Conservation (phyloP, 2,329 filamentous ascomycete genomes). For the Penicillium sp. region DNA sequence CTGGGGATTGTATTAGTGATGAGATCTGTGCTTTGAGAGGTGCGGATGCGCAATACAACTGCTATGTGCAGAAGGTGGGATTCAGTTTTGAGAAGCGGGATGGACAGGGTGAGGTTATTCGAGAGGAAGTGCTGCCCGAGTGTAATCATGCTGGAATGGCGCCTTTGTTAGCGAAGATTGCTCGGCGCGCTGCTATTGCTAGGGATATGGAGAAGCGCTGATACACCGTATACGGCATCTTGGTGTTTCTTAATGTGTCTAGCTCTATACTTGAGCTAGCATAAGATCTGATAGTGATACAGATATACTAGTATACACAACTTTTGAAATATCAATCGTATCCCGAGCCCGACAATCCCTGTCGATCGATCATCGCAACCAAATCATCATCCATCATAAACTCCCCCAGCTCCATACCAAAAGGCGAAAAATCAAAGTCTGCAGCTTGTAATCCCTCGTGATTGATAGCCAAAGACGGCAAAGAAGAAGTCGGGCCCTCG, state of each 20-base stretch:
- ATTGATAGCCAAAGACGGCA: not conserved
- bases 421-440: slow-evolving; percentile 21
- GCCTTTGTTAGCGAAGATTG: slow-evolving; percentile 23
- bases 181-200: slow-evolving; percentile 10
- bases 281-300: not conserved
- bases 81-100: slow-evolving; percentile 36
- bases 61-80: slow-evolving; percentile 41
- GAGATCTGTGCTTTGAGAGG: slow-evolving; percentile 58
- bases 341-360: not conserved
- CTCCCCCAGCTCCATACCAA: slow-evolving; percentile 39
- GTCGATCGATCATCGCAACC: slow-evolving; percentile 9
- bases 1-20: slow-evolving; percentile 42
- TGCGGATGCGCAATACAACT: slow-evolving; percentile 56
- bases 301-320: not conserved
- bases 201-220: not conserved
- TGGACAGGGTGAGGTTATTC: not conserved
- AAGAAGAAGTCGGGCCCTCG: not conserved
- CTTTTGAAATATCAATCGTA: not conserved
- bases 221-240: not conserved
- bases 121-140: slow-evolving; percentile 11
- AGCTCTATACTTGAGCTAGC: too few species aligned
- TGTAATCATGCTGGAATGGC: slow-evolving; percentile 30
- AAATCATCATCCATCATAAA: slow-evolving; percentile 41
- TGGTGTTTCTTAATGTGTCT: not conserved
- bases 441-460: not conserved